These are phyloP conservation scores for Trypanosoma boissoni DNA, from an alignment of 208 protist genomes.

Conservation along the genomic window DNA sequence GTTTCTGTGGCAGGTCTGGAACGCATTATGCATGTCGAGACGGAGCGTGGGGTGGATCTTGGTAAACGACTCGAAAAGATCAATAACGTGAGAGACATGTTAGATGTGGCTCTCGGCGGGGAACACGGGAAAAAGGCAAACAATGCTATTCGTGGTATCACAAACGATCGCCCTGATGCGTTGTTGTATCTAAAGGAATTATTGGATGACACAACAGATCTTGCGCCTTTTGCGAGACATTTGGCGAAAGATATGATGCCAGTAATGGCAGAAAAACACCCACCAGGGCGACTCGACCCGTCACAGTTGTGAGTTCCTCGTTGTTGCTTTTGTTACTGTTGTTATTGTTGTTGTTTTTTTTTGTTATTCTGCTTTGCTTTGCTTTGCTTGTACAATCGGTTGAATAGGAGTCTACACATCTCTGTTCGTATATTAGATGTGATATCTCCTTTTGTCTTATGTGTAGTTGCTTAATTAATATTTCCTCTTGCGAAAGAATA, in stretches of 20 bases:
- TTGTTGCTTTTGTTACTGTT: neutral
- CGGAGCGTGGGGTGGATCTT: constrained; percentile 75
- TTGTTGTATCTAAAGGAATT: constrained; percentile 85
- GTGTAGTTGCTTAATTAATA: too few relatives aligned
- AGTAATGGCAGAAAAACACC: constrained; percentile 58
- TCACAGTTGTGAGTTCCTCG: constrained; percentile 39
- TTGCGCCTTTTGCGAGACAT: constrained; percentile 57
- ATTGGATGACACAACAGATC: constrained; percentile 85
- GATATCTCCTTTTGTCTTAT: too few relatives aligned
- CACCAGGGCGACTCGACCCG: constrained; percentile 54
- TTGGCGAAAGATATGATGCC: constrained; percentile 68
- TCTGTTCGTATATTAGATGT: too few relatives aligned
- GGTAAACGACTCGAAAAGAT: constrained; percentile 85
- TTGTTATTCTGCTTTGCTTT: neutral
- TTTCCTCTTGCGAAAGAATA: too few relatives aligned
- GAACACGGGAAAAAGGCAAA: constrained; percentile 67
- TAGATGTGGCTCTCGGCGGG: constrained; percentile 79
- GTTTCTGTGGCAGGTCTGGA: constrained; percentile 79
- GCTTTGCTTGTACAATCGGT: neutral
- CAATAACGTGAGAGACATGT: constrained; percentile 71
- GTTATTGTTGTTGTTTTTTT: neutral
- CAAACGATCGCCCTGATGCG: constrained; percentile 55
- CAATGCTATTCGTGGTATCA: constrained; percentile 67
- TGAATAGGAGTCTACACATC: too few relatives aligned
- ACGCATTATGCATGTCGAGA: constrained; percentile 81